phyloP scores from a whole-genome alignment of 2,329 filamentous ascomycete species.

The Macrophomina pseudophaseolina region DNA sequence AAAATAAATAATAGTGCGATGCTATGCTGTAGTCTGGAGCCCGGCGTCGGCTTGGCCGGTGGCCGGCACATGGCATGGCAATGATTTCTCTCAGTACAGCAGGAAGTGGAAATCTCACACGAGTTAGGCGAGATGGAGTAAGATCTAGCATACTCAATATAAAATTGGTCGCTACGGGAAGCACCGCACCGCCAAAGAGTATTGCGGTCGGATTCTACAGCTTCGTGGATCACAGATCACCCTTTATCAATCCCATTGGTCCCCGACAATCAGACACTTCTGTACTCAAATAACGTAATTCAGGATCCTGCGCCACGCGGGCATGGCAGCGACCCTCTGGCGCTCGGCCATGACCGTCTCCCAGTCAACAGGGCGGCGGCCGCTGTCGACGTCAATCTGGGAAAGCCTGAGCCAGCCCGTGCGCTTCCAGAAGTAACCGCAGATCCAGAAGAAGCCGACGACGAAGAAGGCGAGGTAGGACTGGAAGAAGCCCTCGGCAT shows the following conservation, averaged over 20 bases:
- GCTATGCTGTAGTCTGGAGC: too few species aligned
- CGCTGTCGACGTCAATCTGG: slow-evolving; percentile 71
- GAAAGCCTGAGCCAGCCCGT: slow-evolving; percentile 61
- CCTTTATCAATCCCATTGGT: background rate
- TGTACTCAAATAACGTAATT: slow-evolving; percentile 34
- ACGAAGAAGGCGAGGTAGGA: slow-evolving; percentile 54
- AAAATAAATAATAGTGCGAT: too few species aligned
- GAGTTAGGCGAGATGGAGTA: too few species aligned
- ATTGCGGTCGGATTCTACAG: too few species aligned
- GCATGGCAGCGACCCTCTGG: slow-evolving; percentile 56
- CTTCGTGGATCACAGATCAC: background rate
- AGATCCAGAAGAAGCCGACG: slow-evolving; percentile 51
- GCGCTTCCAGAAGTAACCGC: slow-evolving; percentile 69
- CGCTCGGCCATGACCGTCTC: slow-evolving; percentile 64
- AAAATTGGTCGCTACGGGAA: too few species aligned
- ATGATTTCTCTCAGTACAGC: too few species aligned
- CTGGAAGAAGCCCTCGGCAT: slow-evolving; percentile 52
- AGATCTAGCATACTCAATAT: too few species aligned
- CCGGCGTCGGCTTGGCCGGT: too few species aligned
- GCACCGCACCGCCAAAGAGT: too few species aligned
- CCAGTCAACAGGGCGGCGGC: slow-evolving; percentile 69
- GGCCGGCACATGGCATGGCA: too few species aligned
- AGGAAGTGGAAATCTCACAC: too few species aligned
- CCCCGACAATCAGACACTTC: background rate
- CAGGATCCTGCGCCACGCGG: slow-evolving; percentile 52